Base-by-base conservation (phyloP, 2,329 filamentous ascomycete species). In the Lachnellula cervina region DNA sequence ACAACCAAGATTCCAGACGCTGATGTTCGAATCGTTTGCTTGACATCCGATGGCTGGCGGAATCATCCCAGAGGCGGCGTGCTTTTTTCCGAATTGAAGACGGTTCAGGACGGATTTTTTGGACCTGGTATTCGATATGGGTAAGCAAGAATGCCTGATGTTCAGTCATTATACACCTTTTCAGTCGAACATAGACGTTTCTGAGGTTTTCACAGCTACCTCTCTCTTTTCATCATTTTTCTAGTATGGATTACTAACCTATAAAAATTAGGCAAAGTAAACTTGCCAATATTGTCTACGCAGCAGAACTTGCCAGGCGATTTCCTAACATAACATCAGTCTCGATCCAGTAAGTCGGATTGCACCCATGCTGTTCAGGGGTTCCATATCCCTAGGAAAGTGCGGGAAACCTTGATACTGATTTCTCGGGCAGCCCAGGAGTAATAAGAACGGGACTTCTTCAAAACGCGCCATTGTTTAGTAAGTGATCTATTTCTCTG, bases 231-330 rank as follows among this genome's bases (percentile, higher is more conserved):
- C 17, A 16, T 40, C 37, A 5, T 40, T 16, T 40, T 17, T 40
- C 16, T 7, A 7, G 37, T 43, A 14, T 51, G 13, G n/a, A 17
- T 28, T 2, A 25, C 38, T 43, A 14, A 42, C 14, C 17, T 16
- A n/a, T 35, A 6, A n/a, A 44, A 25, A 43, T 4, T 59, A 77
- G 74, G 0, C 74, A 78, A 57, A 73, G 71, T 55, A 80, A 80
- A 64, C 64, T 80, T 4, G 77, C 79, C 0, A 76, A 78, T 59
- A 59, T 78, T 4, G 64, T 79, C 2, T 77, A 74, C 61, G 70
- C 73, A 4, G 63, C 66, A 6, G 71, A 76, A 52, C 60, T 80
- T 8, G 72, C 75, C 4, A 59, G 65, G 37, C 69, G 68, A 3
- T 73, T 76, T 52, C 72, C 74, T 0, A 56, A 59, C 16, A 69